Evolutionary conservation across 306 rosid species (phyloP), one percentile per base, ranked within the genome.

Genomic region (Prunus campanulata): DNA sequence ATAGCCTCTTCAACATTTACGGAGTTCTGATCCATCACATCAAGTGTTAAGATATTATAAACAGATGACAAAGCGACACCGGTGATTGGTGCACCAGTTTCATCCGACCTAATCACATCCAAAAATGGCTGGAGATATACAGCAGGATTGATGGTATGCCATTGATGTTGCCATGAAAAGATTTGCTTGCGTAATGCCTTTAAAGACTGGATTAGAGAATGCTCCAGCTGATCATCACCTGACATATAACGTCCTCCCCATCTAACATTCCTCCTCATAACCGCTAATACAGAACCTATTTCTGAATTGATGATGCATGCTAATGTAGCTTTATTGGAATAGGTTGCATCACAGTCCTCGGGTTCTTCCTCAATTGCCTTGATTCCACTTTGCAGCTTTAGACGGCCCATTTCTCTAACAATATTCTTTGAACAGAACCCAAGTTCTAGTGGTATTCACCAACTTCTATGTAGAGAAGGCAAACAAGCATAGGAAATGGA

Each of bases 191-290:
- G 89, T 42, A 92, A 85, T n/a, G 86, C 88, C 89, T 92, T 95
- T 83, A 95, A 84, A 47, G 99, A 92, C 74, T 88, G 93, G 83
- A 95, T 91, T 44, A 95, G 87, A 77, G 90, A 87, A 90, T 95
- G 97, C 48, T 95, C 99, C 76, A 96, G 82, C 85, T 92, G 97
- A 88, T 96, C 99, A 75, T 95, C 99, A n/a, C 97, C 91, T 4
- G 97, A 85, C 83, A 88, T 88, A 86, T 89, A 92, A 50, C 91
- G 97, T 22, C 93, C 90, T 61, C 96, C 97, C 99, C 98, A 95
- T 81, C 97, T 85, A 42, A 91, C 97, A 82, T 95, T 92, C 87
- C 98, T 89, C 81, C 99, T 87, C 99, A 95, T 95, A 25, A 95
- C 96, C 5, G 98, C 96, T 86, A 95, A 86, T 72, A 95, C 99